A percentile compares a stretch with the other conserved stretches of the same genome.
These are phyloP conservation scores for Pythium phragmiticola DNA, from an alignment of 352 stramenopile species.

Conservation along the genomic window DNA sequence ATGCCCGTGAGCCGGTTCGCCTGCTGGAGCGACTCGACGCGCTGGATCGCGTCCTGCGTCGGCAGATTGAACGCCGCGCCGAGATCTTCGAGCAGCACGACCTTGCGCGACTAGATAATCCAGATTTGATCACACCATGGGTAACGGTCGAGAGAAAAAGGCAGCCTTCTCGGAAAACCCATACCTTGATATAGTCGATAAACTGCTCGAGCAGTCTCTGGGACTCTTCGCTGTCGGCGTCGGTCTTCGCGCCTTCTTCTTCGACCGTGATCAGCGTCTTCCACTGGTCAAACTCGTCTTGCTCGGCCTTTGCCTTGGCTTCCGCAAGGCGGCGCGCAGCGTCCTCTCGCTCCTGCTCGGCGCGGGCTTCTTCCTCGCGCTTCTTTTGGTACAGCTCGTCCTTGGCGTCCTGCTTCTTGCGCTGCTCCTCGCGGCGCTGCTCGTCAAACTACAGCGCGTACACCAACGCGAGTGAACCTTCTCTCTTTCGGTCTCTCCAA, in stretches of 20 bases:
- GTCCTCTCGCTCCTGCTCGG: conserved; percentile 49
- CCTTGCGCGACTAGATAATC: conserved; percentile 49
- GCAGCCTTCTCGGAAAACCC: background rate
- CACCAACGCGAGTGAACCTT: too few relatives aligned
- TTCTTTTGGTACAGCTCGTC: conserved; percentile 60
- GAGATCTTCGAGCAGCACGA: conserved; percentile 75
- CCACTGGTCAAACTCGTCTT: conserved; percentile 78
- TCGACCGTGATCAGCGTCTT: conserved; percentile 76
- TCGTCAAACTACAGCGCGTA: conserved; percentile 55
- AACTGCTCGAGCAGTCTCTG: conserved; percentile 68
- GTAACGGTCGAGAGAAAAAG: background rate
- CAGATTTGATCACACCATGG: background rate
- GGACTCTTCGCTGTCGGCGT: conserved; percentile 60
- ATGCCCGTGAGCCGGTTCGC: conserved; percentile 66
- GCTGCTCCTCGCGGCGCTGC: conserved; percentile 55
- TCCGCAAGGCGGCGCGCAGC: conserved; percentile 41
- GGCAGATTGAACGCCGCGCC: conserved; percentile 60
- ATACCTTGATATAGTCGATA: conserved; percentile 67
- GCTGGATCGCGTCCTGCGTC: conserved; percentile 67
- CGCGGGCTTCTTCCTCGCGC: conserved; percentile 48
- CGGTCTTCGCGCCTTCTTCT: conserved; percentile 51
- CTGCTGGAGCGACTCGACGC: conserved; percentile 52
- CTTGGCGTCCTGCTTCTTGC: conserved; percentile 52
- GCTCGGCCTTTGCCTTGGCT: conserved; percentile 59
- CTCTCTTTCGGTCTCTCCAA: too few relatives aligned